Conservation (phyloP, 306 rosid species). For the Senna siamea region DNA sequence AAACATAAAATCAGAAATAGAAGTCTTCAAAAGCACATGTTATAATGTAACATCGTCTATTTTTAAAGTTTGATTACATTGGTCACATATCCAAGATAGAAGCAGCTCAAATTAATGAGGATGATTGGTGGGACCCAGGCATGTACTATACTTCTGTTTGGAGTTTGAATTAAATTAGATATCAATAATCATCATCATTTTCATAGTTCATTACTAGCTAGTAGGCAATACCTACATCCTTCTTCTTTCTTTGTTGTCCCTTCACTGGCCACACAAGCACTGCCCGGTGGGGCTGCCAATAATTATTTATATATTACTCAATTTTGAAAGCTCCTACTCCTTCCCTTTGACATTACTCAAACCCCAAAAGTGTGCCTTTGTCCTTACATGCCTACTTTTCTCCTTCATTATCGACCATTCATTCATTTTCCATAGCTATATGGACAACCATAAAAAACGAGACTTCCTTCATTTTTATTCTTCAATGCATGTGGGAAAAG, state of each 20-base stretch:
- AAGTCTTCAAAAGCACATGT: too few species aligned
- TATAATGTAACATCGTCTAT: too few species aligned
- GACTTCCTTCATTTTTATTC: too few species aligned
- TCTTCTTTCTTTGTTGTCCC: constrained; percentile 5
- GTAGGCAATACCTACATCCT: neutral
- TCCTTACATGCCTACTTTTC: constrained; percentile 36
- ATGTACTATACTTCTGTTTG: too few species aligned
- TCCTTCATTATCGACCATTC: neutral
- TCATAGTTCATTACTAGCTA: neutral
- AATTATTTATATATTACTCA: neutral
- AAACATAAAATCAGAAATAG: too few species aligned
- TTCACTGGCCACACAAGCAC: constrained; percentile 30
- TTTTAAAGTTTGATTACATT: too few species aligned
- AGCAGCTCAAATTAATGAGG: too few species aligned
- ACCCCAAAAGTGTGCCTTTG: constrained; percentile 40
- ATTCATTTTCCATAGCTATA: neutral
- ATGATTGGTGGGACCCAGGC: too few species aligned
- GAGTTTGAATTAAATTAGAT: too few species aligned
- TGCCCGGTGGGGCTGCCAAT: neutral
- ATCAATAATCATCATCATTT: neutral
- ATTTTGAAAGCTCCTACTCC: neutral
- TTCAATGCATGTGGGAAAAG: neutral
- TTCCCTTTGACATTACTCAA: constrained; percentile 16
- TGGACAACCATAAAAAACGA: neutral
- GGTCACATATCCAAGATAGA: too few species aligned